Evolutionary conservation across 1,284 basidiomycete species (phyloP).

Genomic region (Sanguinoderma infundibulare): DNA sequence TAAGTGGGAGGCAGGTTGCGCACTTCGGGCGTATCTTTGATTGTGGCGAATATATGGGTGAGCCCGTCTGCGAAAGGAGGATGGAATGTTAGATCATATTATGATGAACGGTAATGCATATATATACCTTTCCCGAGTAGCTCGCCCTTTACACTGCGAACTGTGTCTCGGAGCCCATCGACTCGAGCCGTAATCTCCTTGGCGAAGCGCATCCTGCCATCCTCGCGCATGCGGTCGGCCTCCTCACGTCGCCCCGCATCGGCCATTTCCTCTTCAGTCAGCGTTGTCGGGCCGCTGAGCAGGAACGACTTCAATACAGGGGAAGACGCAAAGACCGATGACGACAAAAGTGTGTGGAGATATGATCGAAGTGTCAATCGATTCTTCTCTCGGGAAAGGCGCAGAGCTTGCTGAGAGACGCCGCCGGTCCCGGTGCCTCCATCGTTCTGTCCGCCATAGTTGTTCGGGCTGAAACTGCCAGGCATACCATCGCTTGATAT

Average conservation of each 20-base stretch:
- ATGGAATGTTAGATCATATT: not conserved
- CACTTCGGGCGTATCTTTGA: conserved; percentile 83
- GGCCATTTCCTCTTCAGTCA: conserved; percentile 77
- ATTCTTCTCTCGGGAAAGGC: conserved; percentile 92
- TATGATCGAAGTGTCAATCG: conserved; percentile 94
- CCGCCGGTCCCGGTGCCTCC: no score
- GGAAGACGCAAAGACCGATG: conserved; percentile 79
- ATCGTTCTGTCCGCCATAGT: not conserved
- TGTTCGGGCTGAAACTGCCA: conserved; percentile 2
- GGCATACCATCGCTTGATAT: conserved; percentile 13
- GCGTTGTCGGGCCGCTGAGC: conserved; percentile 73
- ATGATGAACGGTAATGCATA: not conserved
- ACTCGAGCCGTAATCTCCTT: conserved; percentile 88
- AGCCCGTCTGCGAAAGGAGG: conserved; percentile 75
- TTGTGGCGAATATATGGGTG: conserved; percentile 84
- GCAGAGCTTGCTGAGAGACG: conserved; percentile 34
- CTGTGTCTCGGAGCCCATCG: conserved; percentile 83
- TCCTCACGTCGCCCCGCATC: conserved; percentile 86
- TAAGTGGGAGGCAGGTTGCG: conserved; percentile 86
- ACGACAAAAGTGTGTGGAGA: conserved; percentile 80
- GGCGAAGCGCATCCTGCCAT: conserved; percentile 86
- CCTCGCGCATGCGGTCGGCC: conserved; percentile 88
- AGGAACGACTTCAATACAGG: conserved; percentile 89
- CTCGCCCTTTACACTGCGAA: conserved; percentile 91
- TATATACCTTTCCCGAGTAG: conserved; percentile 77